A percentile compares a stretch with the other conserved stretches of the same genome.
Conservation (phyloP, 129 eudicot species). For the Flaveria sonorensis region DNA sequence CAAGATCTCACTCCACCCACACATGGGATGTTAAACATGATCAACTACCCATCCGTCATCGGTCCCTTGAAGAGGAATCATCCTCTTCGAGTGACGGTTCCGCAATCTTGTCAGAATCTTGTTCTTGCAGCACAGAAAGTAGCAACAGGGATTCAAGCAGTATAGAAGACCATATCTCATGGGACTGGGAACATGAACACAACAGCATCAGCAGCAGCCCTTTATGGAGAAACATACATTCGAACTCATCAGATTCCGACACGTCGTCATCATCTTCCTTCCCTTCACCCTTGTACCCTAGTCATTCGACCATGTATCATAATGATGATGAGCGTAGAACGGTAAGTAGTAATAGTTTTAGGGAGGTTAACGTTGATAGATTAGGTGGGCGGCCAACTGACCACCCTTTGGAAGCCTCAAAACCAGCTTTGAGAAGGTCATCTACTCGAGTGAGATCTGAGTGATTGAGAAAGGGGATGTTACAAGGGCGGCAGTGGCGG, state of each 20-base stretch:
- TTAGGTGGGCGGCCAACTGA: constrained; percentile 52
- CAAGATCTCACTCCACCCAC: constrained; percentile 38
- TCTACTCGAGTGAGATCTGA: constrained; percentile 33
- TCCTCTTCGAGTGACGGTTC: constrained; percentile 39
- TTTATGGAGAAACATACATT: constrained; percentile 30
- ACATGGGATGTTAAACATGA: constrained; percentile 37
- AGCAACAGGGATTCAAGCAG: constrained; percentile 17
- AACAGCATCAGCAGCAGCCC: constrained; percentile 26
- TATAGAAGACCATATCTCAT: constrained; percentile 34
- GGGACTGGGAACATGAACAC: constrained; percentile 42
- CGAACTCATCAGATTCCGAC: constrained; percentile 56
- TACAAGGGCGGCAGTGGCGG: not conserved
- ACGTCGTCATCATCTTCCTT: constrained; percentile 55
- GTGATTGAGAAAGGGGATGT: not conserved
- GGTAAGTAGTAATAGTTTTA: constrained; percentile 43
- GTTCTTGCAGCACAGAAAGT: constrained; percentile 25
- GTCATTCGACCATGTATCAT: constrained; percentile 29
- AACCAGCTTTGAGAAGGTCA: constrained; percentile 50
- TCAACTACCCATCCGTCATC: constrained; percentile 31
- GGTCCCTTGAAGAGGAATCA: constrained; percentile 43
- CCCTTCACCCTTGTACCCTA: constrained; percentile 53
- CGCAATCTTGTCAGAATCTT: not conserved
- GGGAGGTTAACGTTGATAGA: constrained; percentile 54
- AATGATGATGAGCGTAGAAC: constrained; percentile 34
- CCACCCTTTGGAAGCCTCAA: constrained; percentile 37